These are phyloP conservation scores for Mallotus nudiflorus DNA, from an alignment of 345 rosid species.

Conservation along the genomic window DNA sequence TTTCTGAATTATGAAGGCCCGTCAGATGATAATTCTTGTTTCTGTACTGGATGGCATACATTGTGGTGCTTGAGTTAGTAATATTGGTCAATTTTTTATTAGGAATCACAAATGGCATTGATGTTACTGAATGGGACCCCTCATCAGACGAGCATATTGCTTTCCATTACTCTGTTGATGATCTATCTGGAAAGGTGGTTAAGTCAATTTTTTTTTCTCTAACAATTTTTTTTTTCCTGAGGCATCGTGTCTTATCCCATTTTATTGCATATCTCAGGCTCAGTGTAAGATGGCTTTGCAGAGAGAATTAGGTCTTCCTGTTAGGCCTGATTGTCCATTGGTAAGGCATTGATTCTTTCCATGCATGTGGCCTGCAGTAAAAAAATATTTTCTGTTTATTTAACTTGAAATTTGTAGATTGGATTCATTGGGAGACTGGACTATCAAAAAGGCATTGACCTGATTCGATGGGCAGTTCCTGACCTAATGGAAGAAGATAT, in stretches of 20 bases:
- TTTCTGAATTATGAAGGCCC: neutral
- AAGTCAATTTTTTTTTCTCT: constrained; percentile 1
- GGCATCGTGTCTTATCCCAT: constrained; percentile 22
- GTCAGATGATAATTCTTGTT: neutral
- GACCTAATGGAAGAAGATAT: constrained; percentile 85
- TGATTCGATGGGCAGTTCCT: constrained; percentile 63
- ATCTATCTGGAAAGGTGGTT: constrained; percentile 79
- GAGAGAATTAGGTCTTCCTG: constrained; percentile 83
- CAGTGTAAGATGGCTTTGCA: constrained; percentile 86
- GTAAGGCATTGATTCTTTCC: constrained; percentile 39
- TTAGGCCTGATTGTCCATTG: constrained; percentile 83
- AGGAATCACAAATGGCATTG: constrained; percentile 94
- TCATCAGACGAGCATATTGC: constrained; percentile 63
- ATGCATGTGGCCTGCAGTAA: neutral
- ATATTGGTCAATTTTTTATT: constrained; percentile 14
- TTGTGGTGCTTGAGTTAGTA: constrained; percentile 4
- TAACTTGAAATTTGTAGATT: constrained; percentile 49
- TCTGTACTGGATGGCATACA: neutral
- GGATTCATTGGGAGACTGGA: constrained; percentile 96
- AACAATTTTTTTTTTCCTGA: neutral
- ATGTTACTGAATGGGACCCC: constrained; percentile 83
- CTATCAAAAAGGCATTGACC: constrained; percentile 93
- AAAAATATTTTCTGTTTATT: constrained; percentile 10
- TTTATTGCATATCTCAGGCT: constrained; percentile 45
- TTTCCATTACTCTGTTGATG: constrained; percentile 61